Percentiles rank a stretch among this genome's conserved stretches.
Conservation (phyloP, 192 early-diverging fungal genomes). For the Linnemannia zychae region DNA sequence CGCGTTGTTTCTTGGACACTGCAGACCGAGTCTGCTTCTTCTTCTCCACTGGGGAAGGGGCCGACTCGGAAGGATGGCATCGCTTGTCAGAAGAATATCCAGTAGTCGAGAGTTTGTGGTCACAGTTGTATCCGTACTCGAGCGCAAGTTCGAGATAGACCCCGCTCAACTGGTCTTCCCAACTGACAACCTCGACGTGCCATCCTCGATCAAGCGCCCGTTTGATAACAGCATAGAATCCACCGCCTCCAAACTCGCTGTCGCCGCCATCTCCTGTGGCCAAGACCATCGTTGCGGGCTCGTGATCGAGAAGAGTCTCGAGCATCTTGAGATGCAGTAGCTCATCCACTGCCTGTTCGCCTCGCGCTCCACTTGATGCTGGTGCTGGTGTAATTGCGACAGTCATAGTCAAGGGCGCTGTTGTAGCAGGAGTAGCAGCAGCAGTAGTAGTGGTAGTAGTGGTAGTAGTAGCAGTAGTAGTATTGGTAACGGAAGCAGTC, state of each 20-base stretch:
- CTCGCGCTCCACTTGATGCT: background rate
- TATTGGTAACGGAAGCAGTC: background rate
- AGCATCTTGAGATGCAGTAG: constrained; percentile 64
- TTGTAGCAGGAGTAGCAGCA: background rate
- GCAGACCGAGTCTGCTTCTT: background rate
- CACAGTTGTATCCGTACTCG: constrained; percentile 33
- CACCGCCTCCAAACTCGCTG: constrained; percentile 61
- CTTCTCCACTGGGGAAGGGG: background rate
- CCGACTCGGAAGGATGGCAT: background rate
- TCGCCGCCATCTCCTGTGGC: constrained; percentile 61
- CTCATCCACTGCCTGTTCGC: constrained; percentile 65
- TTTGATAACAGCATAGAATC: constrained; percentile 54
- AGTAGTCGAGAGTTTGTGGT: background rate
- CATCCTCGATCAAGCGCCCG: constrained; percentile 60
- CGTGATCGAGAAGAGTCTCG: constrained; percentile 57
- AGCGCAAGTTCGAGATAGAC: constrained; percentile 42
- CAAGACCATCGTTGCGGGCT: constrained; percentile 58
- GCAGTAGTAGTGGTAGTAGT: background rate
- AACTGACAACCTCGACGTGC: constrained; percentile 63
- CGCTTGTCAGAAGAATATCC: background rate
- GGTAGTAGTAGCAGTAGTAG: background rate
- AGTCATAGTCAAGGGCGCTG: background rate
- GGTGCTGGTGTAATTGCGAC: background rate
- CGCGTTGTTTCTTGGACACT: background rate
- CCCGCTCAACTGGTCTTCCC: constrained; percentile 60